These are phyloP conservation scores for Termitomyces sp. DNA, from an alignment of 768 basidiomycete genomes.

Conservation along the genomic window DNA sequence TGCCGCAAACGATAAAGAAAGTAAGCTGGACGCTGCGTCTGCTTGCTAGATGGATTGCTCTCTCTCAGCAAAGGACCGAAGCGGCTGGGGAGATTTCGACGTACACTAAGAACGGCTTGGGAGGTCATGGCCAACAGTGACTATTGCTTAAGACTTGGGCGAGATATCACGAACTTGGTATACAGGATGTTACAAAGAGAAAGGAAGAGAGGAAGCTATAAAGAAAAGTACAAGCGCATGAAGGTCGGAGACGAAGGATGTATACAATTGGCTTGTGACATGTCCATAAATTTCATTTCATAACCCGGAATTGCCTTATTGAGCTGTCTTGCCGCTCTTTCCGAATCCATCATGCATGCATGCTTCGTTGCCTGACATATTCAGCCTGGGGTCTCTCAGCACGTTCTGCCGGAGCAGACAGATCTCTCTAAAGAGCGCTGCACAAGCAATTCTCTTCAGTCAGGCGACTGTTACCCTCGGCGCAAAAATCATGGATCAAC, in stretches of 20 bases:
- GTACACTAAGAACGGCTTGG: constrained; percentile 16
- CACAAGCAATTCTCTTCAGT: neutral
- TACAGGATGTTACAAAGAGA: constrained; percentile 14
- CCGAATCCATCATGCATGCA: neutral
- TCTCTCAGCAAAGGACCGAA: constrained; percentile 7
- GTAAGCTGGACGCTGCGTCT: constrained; percentile 49
- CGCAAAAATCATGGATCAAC: neutral
- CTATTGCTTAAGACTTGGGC: constrained; percentile 3
- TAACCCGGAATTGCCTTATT: constrained; percentile 16
- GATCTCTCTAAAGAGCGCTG: neutral
- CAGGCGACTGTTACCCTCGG: neutral
- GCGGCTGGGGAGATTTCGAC: constrained; percentile 11
- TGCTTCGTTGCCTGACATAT: constrained; percentile 1
- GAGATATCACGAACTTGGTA: constrained; percentile 8
- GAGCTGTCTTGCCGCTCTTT: constrained; percentile 12
- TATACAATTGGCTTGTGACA: constrained; percentile 15
- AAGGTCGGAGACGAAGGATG: constrained; percentile 15
- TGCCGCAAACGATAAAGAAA: constrained; percentile 66
- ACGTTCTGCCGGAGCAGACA: neutral
- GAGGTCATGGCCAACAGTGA: constrained; percentile 10
- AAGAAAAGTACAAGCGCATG: constrained; percentile 20
- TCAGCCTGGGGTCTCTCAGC: neutral
- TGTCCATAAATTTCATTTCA: constrained; percentile 15
- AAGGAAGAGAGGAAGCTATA: constrained; percentile 10
- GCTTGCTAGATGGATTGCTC: constrained; percentile 25